Evolutionary conservation across 2,329 filamentous ascomycete species (phyloP).

Genomic region (Monosporascus sp.): DNA sequence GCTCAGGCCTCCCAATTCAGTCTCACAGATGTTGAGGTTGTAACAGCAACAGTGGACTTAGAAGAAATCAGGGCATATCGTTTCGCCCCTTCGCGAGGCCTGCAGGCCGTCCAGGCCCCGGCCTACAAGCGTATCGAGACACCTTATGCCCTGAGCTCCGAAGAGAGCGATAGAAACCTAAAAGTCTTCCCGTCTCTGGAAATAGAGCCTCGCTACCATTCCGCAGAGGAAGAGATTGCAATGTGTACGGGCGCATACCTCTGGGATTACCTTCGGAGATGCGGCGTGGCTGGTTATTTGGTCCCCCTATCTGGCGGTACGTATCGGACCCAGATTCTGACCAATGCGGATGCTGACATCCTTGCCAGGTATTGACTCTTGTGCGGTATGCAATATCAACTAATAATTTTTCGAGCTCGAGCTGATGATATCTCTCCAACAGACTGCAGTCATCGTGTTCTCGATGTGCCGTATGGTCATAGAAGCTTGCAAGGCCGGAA

Average conservation of each 20-base stretch:
- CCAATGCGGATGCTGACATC: background rate
- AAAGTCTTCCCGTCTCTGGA: constrained; percentile 33
- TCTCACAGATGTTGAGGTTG: constrained; percentile 59
- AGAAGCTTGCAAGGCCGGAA: constrained; percentile 39
- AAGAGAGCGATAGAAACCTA: constrained; percentile 36
- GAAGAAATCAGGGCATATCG: constrained; percentile 65
- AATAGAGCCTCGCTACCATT: constrained; percentile 47
- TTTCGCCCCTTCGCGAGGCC: constrained; percentile 47
- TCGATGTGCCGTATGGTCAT: constrained; percentile 52
- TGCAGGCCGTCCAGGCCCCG: constrained; percentile 48
- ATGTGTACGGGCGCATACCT: constrained; percentile 60
- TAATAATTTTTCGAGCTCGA: background rate
- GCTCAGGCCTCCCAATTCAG: constrained; percentile 63
- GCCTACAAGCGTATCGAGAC: constrained; percentile 41
- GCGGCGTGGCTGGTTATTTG: constrained; percentile 45
- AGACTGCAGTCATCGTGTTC: constrained; percentile 30
- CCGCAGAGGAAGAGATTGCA: constrained; percentile 63
- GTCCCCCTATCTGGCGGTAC: constrained; percentile 44
- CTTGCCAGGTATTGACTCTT: constrained; percentile 33
- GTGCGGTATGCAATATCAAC: background rate
- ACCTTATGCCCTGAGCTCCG: constrained; percentile 25
- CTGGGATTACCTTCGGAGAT: constrained; percentile 57
- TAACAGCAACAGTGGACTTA: constrained; percentile 61
- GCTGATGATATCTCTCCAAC: background rate
- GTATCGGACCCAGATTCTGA: background rate